phyloP scores from a whole-genome alignment of 495 filamentous ascomycete genomes.

The Aspergillus avenaceus region DNA sequence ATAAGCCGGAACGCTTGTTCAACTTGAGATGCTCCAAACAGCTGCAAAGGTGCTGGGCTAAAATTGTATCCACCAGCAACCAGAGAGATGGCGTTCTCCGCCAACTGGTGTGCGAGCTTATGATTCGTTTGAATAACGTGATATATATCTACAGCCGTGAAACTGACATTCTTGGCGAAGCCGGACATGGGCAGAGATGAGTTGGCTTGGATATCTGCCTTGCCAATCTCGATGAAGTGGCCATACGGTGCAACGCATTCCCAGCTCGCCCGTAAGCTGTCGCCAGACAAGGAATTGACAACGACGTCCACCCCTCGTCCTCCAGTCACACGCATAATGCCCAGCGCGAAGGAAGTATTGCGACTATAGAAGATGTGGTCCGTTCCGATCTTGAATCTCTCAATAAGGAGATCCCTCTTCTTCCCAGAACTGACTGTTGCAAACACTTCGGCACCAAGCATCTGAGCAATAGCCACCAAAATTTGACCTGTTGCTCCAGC shows the following conservation, averaged over 20 bases:
- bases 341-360: not conserved
- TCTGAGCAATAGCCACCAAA: constrained; percentile 48
- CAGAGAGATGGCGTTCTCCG: too few relatives aligned
- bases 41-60: not conserved
- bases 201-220: not conserved
- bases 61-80: not conserved
- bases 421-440: constrained; percentile 39
- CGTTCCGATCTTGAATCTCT: not conserved
- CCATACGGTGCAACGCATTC: not conserved
- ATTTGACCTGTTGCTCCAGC: constrained; percentile 46
- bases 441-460: constrained; percentile 50
- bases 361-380: not conserved
- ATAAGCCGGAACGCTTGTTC: not conserved
- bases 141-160: not conserved
- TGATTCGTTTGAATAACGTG: too few relatives aligned
- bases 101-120: too few relatives aligned
- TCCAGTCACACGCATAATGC: not conserved
- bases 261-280: not conserved
- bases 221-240: not conserved
- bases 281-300: not conserved
- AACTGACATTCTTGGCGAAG: not conserved
- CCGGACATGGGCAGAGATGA: not conserved
- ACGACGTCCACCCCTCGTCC: constrained; percentile 1
- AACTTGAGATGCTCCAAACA: not conserved
- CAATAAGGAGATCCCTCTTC: constrained; percentile 2